Conservation (phyloP, 495 filamentous ascomycete species). For the Pyrenopolyporus hunteri region DNA sequence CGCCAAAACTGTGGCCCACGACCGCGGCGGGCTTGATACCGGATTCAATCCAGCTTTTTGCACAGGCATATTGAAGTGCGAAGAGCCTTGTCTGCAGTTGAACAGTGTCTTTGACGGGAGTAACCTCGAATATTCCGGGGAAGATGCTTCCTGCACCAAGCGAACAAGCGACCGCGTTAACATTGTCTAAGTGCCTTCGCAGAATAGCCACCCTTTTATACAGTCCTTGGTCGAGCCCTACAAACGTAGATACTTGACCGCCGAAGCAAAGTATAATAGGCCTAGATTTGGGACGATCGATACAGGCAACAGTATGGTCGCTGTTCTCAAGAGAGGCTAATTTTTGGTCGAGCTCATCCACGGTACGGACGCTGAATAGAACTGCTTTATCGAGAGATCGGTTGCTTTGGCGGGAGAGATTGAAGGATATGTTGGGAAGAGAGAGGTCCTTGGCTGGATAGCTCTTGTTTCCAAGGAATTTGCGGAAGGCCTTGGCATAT, state of each 20-base stretch:
- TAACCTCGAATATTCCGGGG: conserved; percentile 54
- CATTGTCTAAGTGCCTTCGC: conserved; percentile 49
- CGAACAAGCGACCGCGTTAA: conserved; percentile 38
- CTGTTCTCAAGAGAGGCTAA: conserved; percentile 29
- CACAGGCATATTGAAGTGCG: conserved; percentile 56
- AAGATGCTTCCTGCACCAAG: conserved; percentile 50
- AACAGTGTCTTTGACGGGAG: conserved; percentile 49
- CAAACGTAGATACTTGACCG: conserved; percentile 54
- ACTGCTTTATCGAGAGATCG: conserved; percentile 41
- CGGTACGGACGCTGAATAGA: conserved; percentile 42
- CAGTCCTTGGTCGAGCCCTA: conserved; percentile 50
- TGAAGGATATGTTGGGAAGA: conserved; percentile 49
- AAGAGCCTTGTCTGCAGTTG: conserved; percentile 55
- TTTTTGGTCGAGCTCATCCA: conserved; percentile 44
- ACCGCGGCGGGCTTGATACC: conserved; percentile 44
- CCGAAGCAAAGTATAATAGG: conserved; percentile 62
- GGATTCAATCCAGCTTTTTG: conserved; percentile 55
- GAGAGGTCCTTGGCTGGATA: conserved; percentile 14
- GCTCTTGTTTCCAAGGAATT: conserved; percentile 18
- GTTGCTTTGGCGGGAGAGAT: conserved; percentile 47
- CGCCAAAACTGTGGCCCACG: conserved; percentile 59
- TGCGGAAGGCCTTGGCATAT: conserved; percentile 31
- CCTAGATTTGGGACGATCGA: conserved; percentile 18
- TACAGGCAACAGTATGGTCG: not conserved
- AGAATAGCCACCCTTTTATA: conserved; percentile 48